Evolutionary conservation across 768 basidiomycete genomes (phyloP), one percentile per base, ranked within the genome.

Genomic region (Tylopilus cervinicoccineus): DNA sequence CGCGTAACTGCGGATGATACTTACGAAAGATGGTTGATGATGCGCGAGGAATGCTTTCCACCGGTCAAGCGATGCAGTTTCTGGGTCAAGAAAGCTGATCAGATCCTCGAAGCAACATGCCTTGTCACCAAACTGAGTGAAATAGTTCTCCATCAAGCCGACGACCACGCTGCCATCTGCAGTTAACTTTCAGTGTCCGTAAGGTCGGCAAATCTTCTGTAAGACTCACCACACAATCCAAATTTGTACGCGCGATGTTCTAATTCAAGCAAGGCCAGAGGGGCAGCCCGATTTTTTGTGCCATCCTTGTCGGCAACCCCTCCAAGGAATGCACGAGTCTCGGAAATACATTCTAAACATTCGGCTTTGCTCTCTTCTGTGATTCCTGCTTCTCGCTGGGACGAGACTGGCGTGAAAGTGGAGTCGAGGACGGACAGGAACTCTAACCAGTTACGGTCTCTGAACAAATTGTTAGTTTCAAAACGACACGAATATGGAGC

Each of bases 41-140:
- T 67, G 62, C 47, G 76, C 67, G 7, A 88, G 71, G 63, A 81
- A 78, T 12, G 73, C 56, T 31, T 72, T 75, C 79, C 84, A 86
- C 45, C 70, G 68, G 5, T 66, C 47, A 11, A 77, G 66, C 26
- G 76, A 74, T 12, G 76, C 70, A 41, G 66, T 75, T 20, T 76
- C 68, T 13, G 87, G 66, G 8, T 59, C 60, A 46, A 85, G 65
- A 61, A 86, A 92, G 4, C 83, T 80, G 55, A 76, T 76, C 33
- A 95, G 70, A 58, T 96, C 93, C 67, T 94, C 93, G 49, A 83
- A 89, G 64, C 90, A 92, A 65, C 88, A 91, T 6, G 84, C 73
- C 66, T 93, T 95, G 64, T 84, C 81, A 26, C 88, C 85, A 56
- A 92, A 80, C 49, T 71, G 72, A 33, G 78, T 70, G 60, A 92